phyloP scores from a whole-genome alignment of 2,329 filamentous ascomycete genomes.

The Hirsutella thompsonii region DNA sequence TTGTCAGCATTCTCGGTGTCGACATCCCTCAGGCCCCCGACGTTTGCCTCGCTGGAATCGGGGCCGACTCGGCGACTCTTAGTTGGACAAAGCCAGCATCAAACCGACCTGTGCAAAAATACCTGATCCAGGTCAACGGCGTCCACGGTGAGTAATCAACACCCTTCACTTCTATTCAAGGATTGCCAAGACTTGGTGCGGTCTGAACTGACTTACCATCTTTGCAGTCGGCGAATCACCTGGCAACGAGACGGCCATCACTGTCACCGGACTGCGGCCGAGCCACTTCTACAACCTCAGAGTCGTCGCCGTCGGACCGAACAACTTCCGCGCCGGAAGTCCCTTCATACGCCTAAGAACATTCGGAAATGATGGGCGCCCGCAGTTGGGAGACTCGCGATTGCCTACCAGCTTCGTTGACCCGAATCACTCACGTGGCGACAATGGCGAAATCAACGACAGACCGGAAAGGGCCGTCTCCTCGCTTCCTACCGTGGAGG shows the following conservation, averaged over 20 bases:
- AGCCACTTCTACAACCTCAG: conserved; percentile 87
- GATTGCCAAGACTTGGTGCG: background rate
- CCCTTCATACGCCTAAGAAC: conserved; percentile 75
- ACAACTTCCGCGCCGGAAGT: conserved; percentile 87
- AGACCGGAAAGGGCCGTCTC: conserved; percentile 31
- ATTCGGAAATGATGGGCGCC: conserved; percentile 49
- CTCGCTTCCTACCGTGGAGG: conserved; percentile 45
- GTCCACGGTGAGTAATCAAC: conserved; percentile 56
- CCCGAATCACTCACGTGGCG: conserved; percentile 31
- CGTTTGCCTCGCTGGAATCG: conserved; percentile 82
- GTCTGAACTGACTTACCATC: background rate
- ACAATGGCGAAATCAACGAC: conserved; percentile 30
- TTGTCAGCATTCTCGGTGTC: conserved; percentile 83
- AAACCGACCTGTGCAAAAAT: conserved; percentile 63
- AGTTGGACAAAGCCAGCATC: conserved; percentile 71
- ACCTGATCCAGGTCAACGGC: conserved; percentile 87
- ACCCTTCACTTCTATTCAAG: no score
- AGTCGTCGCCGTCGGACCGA: conserved; percentile 79
- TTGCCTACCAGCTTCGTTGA: conserved; percentile 42
- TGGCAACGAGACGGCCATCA: conserved; percentile 47
- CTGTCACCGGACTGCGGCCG: conserved; percentile 75
- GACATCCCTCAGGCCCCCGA: conserved; percentile 86
- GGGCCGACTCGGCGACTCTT: conserved; percentile 72
- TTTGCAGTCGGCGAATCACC: conserved; percentile 65
- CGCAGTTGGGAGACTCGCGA: conserved; percentile 43